phyloP scores from a whole-genome alignment of 1,284 basidiomycete species.

The Peniophora sp. region DNA sequence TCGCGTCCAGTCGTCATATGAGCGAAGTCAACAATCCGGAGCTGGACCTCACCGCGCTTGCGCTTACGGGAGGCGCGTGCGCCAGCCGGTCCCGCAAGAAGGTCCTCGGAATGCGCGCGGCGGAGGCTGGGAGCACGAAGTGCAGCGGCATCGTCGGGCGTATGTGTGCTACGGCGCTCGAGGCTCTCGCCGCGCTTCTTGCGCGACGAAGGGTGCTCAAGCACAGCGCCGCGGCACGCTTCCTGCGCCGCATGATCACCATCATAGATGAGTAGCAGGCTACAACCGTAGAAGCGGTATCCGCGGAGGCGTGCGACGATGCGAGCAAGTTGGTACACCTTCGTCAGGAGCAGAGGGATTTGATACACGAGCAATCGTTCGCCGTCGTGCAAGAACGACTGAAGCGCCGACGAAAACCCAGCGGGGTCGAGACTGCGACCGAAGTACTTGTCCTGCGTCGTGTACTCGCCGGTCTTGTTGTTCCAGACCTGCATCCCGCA shows the following conservation, averaged over 20 bases:
- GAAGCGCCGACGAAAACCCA: conserved; percentile 79
- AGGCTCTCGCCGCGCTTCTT: conserved; percentile 74
- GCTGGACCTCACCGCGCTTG: conserved; percentile 87
- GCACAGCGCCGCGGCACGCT: conserved; percentile 48
- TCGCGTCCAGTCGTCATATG: conserved; percentile 96
- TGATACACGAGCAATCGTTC: conserved; percentile 81
- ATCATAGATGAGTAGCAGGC: conserved; percentile 95
- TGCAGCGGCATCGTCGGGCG: conserved; percentile 23
- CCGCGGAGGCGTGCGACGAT: conserved; percentile 86
- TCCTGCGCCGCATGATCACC: conserved; percentile 86
- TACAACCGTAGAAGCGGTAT: conserved; percentile 97
- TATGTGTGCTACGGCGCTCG: conserved; percentile 40
- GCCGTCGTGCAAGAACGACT: conserved; percentile 84
- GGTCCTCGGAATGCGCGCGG: conserved; percentile 69
- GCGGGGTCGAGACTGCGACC: conserved; percentile 84
- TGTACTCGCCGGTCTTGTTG: conserved; percentile 71
- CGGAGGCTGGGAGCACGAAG: conserved; percentile 41
- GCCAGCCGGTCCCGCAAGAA: conserved; percentile 55
- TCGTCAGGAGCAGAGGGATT: conserved; percentile 86
- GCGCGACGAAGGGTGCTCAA: conserved; percentile 62
- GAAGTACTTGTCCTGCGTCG: conserved; percentile 95
- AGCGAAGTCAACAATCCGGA: conserved; percentile 97
- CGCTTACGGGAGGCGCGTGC: conserved; percentile 53
- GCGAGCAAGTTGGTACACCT: conserved; percentile 88
- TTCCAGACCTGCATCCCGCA: conserved; percentile 99